Evolutionary conservation across 2,329 filamentous ascomycete species (phyloP).

Genomic region (Colletotrichum cordylinicola): DNA sequence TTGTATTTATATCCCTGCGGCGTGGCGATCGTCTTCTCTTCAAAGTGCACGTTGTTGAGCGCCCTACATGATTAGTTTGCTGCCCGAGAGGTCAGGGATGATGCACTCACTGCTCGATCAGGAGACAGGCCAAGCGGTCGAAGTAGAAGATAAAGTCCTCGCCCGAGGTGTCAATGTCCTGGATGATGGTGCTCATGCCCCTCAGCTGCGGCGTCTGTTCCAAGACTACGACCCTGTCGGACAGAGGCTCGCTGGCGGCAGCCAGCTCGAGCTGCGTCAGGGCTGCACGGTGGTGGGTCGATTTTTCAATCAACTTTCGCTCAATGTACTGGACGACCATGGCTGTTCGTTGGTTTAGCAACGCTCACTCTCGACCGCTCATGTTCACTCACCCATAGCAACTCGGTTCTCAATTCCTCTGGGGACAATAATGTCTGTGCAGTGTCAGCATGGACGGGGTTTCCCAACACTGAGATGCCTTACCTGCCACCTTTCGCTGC

Average conservation of each 20-base stretch:
- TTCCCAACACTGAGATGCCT: neutral
- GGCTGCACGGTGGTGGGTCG: conserved; percentile 79
- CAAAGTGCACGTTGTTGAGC: conserved; percentile 78
- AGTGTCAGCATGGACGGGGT: conserved; percentile 14
- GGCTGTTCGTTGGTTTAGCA: conserved; percentile 46
- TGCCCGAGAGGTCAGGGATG: neutral
- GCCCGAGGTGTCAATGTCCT: conserved; percentile 76
- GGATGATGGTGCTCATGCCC: conserved; percentile 90
- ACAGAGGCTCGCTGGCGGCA: conserved; percentile 74
- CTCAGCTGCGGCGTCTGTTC: conserved; percentile 79
- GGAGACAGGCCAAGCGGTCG: conserved; percentile 82
- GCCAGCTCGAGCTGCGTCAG: conserved; percentile 78
- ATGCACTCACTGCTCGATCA: conserved; percentile 74
- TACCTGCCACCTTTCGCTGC: conserved; percentile 83
- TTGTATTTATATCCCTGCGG: conserved; percentile 73
- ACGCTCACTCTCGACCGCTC: neutral
- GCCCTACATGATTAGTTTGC: conserved; percentile 54
- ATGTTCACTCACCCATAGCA: conserved; percentile 70
- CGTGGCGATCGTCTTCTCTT: conserved; percentile 69
- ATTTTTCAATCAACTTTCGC: conserved; percentile 86
- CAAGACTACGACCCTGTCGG: conserved; percentile 76
- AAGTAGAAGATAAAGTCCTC: conserved; percentile 99
- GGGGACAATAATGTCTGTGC: conserved; percentile 86
- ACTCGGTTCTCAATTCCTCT: conserved; percentile 94
- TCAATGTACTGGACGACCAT: conserved; percentile 96